phyloP scores from a whole-genome alignment of 1,284 basidiomycete genomes.

The Cryptococcus hybrid region DNA sequence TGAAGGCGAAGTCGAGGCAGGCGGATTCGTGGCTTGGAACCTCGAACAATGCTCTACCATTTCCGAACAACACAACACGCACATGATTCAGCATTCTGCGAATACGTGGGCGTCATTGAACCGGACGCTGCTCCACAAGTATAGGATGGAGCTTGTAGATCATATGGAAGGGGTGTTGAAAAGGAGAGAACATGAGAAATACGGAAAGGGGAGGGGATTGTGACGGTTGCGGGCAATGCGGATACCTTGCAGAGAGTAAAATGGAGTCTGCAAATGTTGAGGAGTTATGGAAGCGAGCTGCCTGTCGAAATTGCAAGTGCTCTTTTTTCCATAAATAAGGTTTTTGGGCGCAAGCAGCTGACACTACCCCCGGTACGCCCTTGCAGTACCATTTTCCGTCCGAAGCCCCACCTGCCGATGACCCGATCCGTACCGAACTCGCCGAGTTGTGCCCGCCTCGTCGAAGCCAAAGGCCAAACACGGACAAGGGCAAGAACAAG shows the following conservation, averaged over 20 bases:
- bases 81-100: conserved; percentile 43
- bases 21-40: conserved; percentile 47
- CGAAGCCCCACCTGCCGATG: conserved; percentile 45
- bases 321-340: neutral
- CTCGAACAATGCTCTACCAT: conserved; percentile 45
- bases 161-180: conserved; percentile 36
- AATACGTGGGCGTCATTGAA: conserved; percentile 47
- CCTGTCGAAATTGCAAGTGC: conserved; percentile 48
- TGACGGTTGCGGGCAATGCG: conserved; percentile 55
- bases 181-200: conserved; percentile 17
- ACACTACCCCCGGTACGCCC: too few species aligned
- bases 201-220: conserved; percentile 48
- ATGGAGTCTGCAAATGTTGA: conserved; percentile 48
- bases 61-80: conserved; percentile 44
- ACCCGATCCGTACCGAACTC: conserved; percentile 42
- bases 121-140: conserved; percentile 33
- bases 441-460: conserved; percentile 43
- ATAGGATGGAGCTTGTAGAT: conserved; percentile 45
- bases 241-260: conserved; percentile 52
- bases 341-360: conserved; percentile 7
- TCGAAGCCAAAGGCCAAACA: conserved; percentile 41
- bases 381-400: conserved; percentile 50
- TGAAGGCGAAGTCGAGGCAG: conserved; percentile 43
- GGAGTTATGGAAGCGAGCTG: conserved; percentile 41
- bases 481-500: conserved; percentile 42